Evolutionary conservation across 1,284 basidiomycete species (phyloP).

Genomic region (Xerocomus amazonicus): DNA sequence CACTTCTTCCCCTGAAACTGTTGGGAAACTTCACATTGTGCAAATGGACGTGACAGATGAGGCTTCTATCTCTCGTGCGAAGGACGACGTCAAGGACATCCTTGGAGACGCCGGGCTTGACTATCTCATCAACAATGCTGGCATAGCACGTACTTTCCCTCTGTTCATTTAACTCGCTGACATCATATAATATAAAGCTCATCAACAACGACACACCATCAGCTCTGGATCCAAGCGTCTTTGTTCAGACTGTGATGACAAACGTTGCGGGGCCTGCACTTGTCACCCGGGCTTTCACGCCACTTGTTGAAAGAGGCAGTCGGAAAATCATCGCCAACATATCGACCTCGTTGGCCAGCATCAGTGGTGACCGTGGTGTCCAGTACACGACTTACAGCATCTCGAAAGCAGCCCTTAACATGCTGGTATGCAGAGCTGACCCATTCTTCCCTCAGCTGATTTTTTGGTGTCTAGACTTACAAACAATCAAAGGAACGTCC

Average conservation of each 20-base stretch:
- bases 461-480: constrained; percentile 7
- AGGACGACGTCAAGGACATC: constrained; percentile 16
- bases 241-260: constrained; percentile 10
- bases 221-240: constrained; percentile 8
- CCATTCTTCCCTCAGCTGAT: neutral
- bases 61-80: constrained; percentile 21
- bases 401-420: constrained; percentile 16
- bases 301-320: constrained; percentile 22
- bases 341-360: constrained; percentile 24
- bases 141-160: constrained; percentile 19
- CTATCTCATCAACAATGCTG: constrained; percentile 34
- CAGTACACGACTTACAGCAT: constrained; percentile 13
- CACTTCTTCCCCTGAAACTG: neutral
- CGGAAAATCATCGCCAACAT: constrained; percentile 28
- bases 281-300: constrained; percentile 23
- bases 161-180: neutral
- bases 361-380: constrained; percentile 17
- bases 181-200: constrained; percentile 3
- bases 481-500: constrained; percentile 18
- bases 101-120: constrained; percentile 25
- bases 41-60: constrained; percentile 28
- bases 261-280: constrained; percentile 31
- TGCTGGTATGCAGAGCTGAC: constrained; percentile 10
- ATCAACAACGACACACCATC: constrained; percentile 17
- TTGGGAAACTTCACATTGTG: constrained; percentile 24